A percentile compares a stretch with the other conserved stretches of the same genome.
Conservation (phyloP, 208 protist species). For the Trichomonas vaginalis region DNA sequence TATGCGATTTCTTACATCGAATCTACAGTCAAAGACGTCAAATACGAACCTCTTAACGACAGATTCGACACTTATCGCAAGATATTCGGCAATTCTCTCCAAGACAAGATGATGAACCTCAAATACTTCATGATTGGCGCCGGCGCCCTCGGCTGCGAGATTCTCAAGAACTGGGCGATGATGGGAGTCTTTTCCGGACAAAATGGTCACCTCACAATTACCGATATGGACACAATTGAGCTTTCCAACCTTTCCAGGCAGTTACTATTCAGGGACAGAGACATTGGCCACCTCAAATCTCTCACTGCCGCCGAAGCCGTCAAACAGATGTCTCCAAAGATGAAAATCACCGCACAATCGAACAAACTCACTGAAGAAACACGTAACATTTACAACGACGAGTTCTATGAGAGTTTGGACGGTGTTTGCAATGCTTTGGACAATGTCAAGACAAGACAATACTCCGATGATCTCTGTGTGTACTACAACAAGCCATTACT, state of each 20-base stretch:
- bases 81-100: constrained; percentile 70
- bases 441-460: constrained; percentile 62
- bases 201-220: constrained; percentile 49
- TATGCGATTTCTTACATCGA: not conserved
- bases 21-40: not conserved
- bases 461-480: constrained; percentile 50
- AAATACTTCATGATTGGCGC: constrained; percentile 73
- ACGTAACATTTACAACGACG: constrained; percentile 66
- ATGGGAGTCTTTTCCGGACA: constrained; percentile 65
- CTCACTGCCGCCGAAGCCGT: constrained; percentile 64
- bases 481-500: constrained; percentile 87
- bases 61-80: constrained; percentile 78
- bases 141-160: constrained; percentile 91
- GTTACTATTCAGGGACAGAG: constrained; percentile 88
- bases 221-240: constrained; percentile 98
- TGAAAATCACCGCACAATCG: constrained; percentile 27
- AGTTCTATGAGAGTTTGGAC: constrained; percentile 74
- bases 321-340: constrained; percentile 66
- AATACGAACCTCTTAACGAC: constrained; percentile 23
- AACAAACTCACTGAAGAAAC: constrained; percentile 70
- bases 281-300: constrained; percentile 83
- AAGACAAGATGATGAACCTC: constrained; percentile 57
- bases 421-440: constrained; percentile 94
- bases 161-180: constrained; percentile 90
- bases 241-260: constrained; percentile 62